Evolutionary conservation across 805 yeast genomes (phyloP), one percentile per base, ranked within the genome.

Genomic region (Wickerhamiella occidentalis): DNA sequence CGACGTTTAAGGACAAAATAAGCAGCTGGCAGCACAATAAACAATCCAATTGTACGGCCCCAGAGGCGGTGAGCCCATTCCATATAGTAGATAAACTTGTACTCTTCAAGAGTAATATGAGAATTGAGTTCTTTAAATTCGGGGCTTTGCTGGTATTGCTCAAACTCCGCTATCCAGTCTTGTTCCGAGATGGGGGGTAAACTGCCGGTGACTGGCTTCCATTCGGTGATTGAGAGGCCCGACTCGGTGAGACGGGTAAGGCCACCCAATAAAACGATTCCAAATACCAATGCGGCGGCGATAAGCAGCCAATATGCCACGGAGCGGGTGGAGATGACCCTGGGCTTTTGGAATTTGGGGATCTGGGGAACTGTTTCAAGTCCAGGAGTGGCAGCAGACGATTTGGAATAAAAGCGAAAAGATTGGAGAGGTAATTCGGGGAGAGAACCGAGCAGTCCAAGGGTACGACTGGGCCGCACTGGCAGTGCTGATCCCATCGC

Each of bases 121-220:
- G 96, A 80, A 68, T 94, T 92, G 55, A 92, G 72, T 58, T 80
- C 84, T 62, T 81, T 77, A 65, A 85, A 92, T 63, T 92, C 99
- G 0, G 99, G 99, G 1, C 94, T 82, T 18, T 76, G 75, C 58
- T 80, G 72, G 65, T 92, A 92, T 61, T 85, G 83, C 23, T 64
- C 70, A 61, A 92, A 92, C 63, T 90, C 96, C 21, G 59, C 75
- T 57, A 77, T 80, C 98, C 98, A 92, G 53, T 92, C 88, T 45
- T 68, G 68, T 58, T 85, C 79, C 52, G 68, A 77, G 59, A 83
- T 61, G 0, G 98, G 98, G 2, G 99, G 99, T 12, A 92, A 65
- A 1, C 94, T 69, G 43, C 99, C 99, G 0, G 98, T 86, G 23
- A 92, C 87, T 1, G 99, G 99, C 64, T 80, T 85, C 99, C 99